Base-by-base conservation (phyloP, 2,329 filamentous ascomycete genomes). In the Fusarium xyrophilum region DNA sequence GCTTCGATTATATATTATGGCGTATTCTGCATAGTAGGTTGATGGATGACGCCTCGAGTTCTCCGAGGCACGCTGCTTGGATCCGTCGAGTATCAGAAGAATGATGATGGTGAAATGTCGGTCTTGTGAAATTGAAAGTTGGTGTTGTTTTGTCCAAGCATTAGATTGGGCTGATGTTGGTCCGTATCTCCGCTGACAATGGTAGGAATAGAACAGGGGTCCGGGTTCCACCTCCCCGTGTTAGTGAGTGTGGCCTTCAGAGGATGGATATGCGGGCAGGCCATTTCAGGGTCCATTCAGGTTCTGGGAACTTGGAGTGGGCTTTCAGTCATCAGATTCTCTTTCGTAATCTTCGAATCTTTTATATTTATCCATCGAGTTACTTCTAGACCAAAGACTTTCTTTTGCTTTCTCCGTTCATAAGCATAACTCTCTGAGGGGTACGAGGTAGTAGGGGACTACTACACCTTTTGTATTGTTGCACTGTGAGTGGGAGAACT, bases 111-210 rank as follows among this genome's bases (percentile, higher is more conserved):
- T 55, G 61, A 48, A 55, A 66, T 53, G 51, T 66, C 48, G 43
- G 38, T 68, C 51, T 68, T 47, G 68, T 46, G 38, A 52, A 33
- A 25, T 32, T 23, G 39, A 38, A 48, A 53, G 48, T 39, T 13
- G 42, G 40, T 50, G 66, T 46, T 66, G 63, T 63, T 67, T 67
- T 56, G 57, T 63, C 43, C 46, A 65, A 53, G 40, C 25, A 35
- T 65, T 42, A 40, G 40, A 46, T 56, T 63, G 32, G 60, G 60
- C 40, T 62, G 39, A 42, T 46, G 46, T 36, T 50, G 42, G n/a
- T 63, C 46, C 46, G n/a, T 51, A 50, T 67, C 67, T 63, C 63
- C 63, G 44, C 58, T 70, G 54, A 56, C 32, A 59, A 67, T 17
- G 13, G 25, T 35, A 50, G 46, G 30, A 35, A 33, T 25, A 28